These are phyloP conservation scores for Talaromyces sp. DNA, from an alignment of 2,329 filamentous ascomycete species.

Conservation along the genomic window DNA sequence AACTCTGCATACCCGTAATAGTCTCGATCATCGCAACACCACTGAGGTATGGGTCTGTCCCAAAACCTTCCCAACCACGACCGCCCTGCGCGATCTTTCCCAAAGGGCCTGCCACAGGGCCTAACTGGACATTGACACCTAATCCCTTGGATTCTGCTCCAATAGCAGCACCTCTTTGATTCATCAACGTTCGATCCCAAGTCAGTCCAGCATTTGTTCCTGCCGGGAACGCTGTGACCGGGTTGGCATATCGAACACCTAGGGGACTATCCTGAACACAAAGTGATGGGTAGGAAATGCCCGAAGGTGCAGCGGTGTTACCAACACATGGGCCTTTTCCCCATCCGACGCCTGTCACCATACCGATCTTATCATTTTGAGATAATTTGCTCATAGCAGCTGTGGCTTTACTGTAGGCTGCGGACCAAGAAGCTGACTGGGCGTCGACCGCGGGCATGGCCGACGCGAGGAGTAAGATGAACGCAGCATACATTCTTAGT, in stretches of 20 bases:
- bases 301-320: constrained; percentile 30
- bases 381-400: constrained; percentile 77
- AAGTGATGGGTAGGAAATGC: constrained; percentile 21
- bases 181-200: constrained; percentile 84
- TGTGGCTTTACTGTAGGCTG: constrained; percentile 74
- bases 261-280: constrained; percentile 51
- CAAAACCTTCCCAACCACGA: constrained; percentile 89
- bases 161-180: constrained; percentile 70
- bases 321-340: constrained; percentile 61
- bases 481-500: neutral
- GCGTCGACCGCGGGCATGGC: neutral
- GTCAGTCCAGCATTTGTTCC: constrained; percentile 86
- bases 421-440: constrained; percentile 55
- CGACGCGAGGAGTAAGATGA: neutral
- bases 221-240: constrained; percentile 80
- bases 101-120: constrained; percentile 77
- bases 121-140: constrained; percentile 74
- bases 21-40: constrained; percentile 77
- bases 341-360: constrained; percentile 87
- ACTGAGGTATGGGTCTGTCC: constrained; percentile 79
- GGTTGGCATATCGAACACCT: constrained; percentile 77
- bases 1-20: constrained; percentile 72
- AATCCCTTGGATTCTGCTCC: constrained; percentile 67
- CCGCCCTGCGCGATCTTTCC: constrained; percentile 85
- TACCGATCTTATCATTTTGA: constrained; percentile 83